These are phyloP conservation scores for Singerocomus inundabilis DNA, from an alignment of 1,284 basidiomycete genomes.

Conservation along the genomic window DNA sequence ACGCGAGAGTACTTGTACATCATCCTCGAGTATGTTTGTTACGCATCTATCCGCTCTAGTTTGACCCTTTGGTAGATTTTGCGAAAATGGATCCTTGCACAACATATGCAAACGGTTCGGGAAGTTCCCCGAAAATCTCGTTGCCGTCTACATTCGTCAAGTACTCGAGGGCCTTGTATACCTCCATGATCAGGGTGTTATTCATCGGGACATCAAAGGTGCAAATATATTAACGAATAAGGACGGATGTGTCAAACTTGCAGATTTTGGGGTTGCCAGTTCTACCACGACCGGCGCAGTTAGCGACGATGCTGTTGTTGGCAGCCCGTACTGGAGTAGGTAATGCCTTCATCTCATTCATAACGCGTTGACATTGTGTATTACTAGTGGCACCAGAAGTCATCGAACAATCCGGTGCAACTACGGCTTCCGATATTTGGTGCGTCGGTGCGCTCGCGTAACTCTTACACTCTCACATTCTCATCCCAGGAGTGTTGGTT, in stretches of 20 bases:
- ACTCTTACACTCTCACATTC: constrained; percentile 11
- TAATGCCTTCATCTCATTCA: constrained; percentile 24
- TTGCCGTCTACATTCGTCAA: constrained; percentile 95
- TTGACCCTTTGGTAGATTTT: constrained; percentile 59
- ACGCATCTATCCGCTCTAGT: constrained; percentile 3
- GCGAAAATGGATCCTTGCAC: constrained; percentile 96
- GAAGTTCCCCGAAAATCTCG: constrained; percentile 92
- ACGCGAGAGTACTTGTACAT: constrained; percentile 94
- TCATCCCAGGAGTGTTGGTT: constrained; percentile 79
- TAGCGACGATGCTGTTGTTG: constrained; percentile 87
- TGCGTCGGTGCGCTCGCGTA: constrained; percentile 33
- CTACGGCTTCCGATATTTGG: constrained; percentile 97
- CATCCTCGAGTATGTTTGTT: constrained; percentile 74
- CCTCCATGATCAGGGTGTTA: constrained; percentile 96
- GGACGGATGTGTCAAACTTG: constrained; percentile 94
- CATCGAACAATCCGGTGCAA: constrained; percentile 95
- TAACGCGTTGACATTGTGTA: constrained; percentile 17
- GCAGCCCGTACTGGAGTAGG: constrained; percentile 96
- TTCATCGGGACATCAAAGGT: constrained; percentile 98
- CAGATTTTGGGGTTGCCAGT: constrained; percentile 90
- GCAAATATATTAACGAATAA: constrained; percentile 98
- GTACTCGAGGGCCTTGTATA: constrained; percentile 91
- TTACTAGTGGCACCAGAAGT: constrained; percentile 91
- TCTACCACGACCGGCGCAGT: constrained; percentile 69
- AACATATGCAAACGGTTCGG: constrained; percentile 94